These are phyloP conservation scores for Arabis alpina DNA, from an alignment of 345 rosid genomes.

Conservation along the genomic window DNA sequence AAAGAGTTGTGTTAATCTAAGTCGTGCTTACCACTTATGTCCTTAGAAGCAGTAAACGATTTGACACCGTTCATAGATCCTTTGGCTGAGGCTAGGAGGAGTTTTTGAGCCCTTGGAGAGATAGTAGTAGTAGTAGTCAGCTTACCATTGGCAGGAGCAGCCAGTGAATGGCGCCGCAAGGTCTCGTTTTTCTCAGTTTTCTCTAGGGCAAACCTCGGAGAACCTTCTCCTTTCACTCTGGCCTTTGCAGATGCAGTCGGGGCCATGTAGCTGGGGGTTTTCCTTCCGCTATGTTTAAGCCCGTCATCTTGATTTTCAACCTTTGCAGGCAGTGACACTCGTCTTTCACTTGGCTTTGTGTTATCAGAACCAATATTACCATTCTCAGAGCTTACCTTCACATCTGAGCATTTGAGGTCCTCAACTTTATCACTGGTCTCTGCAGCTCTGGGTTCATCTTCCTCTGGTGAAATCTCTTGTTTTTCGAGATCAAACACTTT, in stretches of 20 bases:
- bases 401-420: conserved; percentile 40
- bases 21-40: conserved; percentile 53
- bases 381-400: conserved; percentile 45
- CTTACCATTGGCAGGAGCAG: conserved; percentile 58
- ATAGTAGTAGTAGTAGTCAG: conserved; percentile 49
- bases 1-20: conserved; percentile 5
- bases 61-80: conserved; percentile 54
- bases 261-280: conserved; percentile 83
- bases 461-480: conserved; percentile 36
- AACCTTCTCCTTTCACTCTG: conserved; percentile 66
- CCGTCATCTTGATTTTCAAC: conserved; percentile 56
- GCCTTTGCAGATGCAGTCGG: conserved; percentile 87
- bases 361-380: conserved; percentile 42
- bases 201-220: conserved; percentile 54
- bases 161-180: conserved; percentile 74
- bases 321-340: conserved; percentile 58
- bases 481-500: conserved; percentile 38
- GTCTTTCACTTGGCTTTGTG: conserved; percentile 56
- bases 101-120: conserved; percentile 62
- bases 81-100: conserved; percentile 60
- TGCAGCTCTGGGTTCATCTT: conserved; percentile 40
- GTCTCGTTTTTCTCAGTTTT: conserved; percentile 51
- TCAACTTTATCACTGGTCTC: conserved; percentile 48
- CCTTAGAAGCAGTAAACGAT: conserved; percentile 64
- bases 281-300: conserved; percentile 49